Evolutionary conservation across 257 asterid species (phyloP).

Genomic region (Cinchona pubescens): DNA sequence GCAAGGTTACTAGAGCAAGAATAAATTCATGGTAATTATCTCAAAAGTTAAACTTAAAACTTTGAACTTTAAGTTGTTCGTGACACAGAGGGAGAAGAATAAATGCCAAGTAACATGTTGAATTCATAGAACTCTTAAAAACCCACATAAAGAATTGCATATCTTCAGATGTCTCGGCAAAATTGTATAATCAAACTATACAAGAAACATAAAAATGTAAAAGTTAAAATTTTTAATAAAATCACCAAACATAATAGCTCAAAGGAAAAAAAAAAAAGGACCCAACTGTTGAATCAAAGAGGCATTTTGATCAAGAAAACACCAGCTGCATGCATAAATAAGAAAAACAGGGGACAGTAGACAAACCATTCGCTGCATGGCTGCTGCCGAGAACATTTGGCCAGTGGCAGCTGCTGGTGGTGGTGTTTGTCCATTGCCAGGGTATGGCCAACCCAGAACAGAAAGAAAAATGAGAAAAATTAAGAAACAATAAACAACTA

Average conservation of each 20-base stretch:
- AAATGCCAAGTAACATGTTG: background rate
- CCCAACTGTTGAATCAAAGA: background rate
- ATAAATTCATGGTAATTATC: background rate
- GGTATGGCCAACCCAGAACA: constrained; percentile 20
- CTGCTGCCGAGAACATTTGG: constrained; percentile 63
- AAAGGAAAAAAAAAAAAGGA: background rate
- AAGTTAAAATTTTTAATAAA: background rate
- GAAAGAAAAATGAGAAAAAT: constrained; percentile 25
- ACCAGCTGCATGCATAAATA: background rate
- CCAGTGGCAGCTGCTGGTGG: constrained; percentile 49
- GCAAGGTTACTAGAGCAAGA: background rate
- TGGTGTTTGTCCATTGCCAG: constrained; percentile 64
- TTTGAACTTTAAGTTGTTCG: background rate
- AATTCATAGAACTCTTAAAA: background rate
- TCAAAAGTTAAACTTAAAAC: background rate
- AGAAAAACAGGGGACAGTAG: background rate
- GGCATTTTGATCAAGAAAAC: background rate
- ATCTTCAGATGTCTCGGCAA: background rate
- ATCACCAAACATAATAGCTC: background rate
- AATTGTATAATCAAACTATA: background rate
- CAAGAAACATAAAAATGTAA: background rate
- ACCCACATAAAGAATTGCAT: background rate
- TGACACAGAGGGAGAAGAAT: background rate
- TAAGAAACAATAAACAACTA: constrained; percentile 19
- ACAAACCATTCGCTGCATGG: constrained; percentile 76